Evolutionary conservation across 495 filamentous ascomycete species (phyloP), one percentile per base, ranked within the genome.

Genomic region (Alectoria sarmentosa): DNA sequence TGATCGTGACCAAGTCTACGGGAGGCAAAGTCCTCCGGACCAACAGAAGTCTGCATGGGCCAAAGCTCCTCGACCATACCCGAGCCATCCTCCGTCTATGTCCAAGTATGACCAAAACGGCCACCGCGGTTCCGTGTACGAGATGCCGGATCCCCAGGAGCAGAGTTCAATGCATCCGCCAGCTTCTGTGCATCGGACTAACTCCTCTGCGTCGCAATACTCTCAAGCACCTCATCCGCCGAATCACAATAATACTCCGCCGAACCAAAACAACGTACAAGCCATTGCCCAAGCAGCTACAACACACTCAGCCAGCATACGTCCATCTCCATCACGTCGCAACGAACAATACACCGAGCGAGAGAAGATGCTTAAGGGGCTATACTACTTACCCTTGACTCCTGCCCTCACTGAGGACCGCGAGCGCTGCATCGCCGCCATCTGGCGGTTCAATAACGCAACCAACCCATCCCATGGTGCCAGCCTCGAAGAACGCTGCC

Each of bases 281-380:
- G 79, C 82, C 38, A 83, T 83, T 2, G 83, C 86, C 34, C 83
- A 84, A 68, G 77, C 85, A 7, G 83, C 86, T 21, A 73, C 85
- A 49, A 81, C 81, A 23, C 82, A 83, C 69, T 72, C 78, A n/a
- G 62, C 66, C 15, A 49, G 66, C 32, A 57, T 69, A n/a, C 70
- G 46, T 73, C 78, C 68, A 73, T 77, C 64, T 72, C 81, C 44
- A 67, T 76, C 15, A 67, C 75, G 60, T 67, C 74, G 63, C 71
- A 73, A 30, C 73, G 77, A 67, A 74, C 67, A 64, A 75, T 65
- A 83, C 39, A 88, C 87, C 0, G 90, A 97, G 73, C 96, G 94
- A 73, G 91, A 96, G 57, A 94, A 96, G 75, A 98, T 98, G 94
- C 80, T 96, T 5, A 81, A 79, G 49, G 90, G 91, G n/a, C 80